phyloP scores from a whole-genome alignment of 257 asterid species.

The Cinchona pubescens region DNA sequence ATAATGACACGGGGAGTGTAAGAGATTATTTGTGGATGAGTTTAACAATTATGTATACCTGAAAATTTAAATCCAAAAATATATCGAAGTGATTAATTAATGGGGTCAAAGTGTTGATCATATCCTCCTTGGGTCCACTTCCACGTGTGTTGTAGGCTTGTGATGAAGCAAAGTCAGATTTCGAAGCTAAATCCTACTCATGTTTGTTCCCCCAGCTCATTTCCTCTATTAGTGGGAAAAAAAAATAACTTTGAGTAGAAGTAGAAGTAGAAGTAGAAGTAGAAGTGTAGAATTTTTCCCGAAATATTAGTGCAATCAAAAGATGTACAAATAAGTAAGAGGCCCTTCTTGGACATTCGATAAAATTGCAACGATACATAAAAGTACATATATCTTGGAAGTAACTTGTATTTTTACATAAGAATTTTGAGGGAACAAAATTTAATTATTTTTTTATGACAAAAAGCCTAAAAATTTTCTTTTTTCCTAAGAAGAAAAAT shows the following conservation, averaged over 20 bases:
- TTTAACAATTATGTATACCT: neutral
- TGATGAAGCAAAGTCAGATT: conserved; percentile 25
- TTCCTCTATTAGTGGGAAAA: neutral
- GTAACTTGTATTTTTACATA: neutral
- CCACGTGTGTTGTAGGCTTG: conserved; percentile 35
- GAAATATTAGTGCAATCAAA: too few relatives aligned
- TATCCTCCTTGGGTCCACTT: conserved; percentile 15
- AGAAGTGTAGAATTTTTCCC: too few relatives aligned
- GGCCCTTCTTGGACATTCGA: too few relatives aligned
- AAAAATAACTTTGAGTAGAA: neutral
- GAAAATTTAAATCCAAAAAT: neutral
- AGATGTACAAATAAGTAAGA: too few relatives aligned
- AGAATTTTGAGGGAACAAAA: neutral
- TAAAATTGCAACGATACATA: too few relatives aligned
- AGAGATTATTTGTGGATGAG: neutral
- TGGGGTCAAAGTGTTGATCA: conserved; percentile 1
- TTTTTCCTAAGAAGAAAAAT: neutral
- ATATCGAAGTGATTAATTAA: neutral
- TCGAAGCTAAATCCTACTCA: conserved; percentile 16
- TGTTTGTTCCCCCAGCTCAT: conserved; percentile 17
- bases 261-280: too few relatives aligned
- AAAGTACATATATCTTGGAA: neutral
- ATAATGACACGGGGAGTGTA: too few relatives aligned
- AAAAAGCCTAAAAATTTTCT: neutral
- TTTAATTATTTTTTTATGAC: neutral